Evolutionary conservation across 495 filamentous ascomycete genomes (phyloP), one percentile per base, ranked within the genome.

Genomic region (Penicillium crystallinum): DNA sequence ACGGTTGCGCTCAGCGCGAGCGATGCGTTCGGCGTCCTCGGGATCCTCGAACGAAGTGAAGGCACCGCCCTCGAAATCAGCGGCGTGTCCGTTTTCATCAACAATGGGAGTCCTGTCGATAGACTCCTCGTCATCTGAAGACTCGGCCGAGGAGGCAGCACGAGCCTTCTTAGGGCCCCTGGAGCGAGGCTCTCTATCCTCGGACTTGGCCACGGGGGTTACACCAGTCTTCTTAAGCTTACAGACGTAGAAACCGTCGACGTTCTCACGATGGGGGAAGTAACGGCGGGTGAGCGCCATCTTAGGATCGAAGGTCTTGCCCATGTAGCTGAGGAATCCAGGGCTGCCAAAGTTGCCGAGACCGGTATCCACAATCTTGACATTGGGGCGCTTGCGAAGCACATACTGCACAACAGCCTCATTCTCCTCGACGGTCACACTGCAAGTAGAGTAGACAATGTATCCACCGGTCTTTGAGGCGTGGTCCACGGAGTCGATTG

Each of bases 211-310:
- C 27, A 72, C 70, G 0, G 86, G 82, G 11, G 85, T 88, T 0
- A 87, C 87, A 11, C 81, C 93, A 25, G 80, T 81, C 81, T 98
- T 98, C 74, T 95, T 92, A 65, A 98, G 85, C 71, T 97, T 98
- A 62, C 89, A 87, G 50, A 97, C 93, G 66, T 95, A 98, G 84
- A 98, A 98, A 47, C 93, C 93, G 58, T 98, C 93, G 22, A 98
- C 88, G 74, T 98, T 98, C 76, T 92, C 91, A 37, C 88, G 78
- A 59, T 97, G 92, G 0, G 92, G 92, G 70, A 97, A 97, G 71
- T 89, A 98, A 46, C 95, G 78, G 45, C 89, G 79, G 14, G 92
- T 92, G 59, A 90, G 72, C 58, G 87, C 88, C 79, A 98, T 84
- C 66, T 82, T 87, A 6, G 83, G 77, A 61, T 90, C 85, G 71